Conservation (phyloP, 108 stramenopile genomes). For the Ochromonas danica region DNA sequence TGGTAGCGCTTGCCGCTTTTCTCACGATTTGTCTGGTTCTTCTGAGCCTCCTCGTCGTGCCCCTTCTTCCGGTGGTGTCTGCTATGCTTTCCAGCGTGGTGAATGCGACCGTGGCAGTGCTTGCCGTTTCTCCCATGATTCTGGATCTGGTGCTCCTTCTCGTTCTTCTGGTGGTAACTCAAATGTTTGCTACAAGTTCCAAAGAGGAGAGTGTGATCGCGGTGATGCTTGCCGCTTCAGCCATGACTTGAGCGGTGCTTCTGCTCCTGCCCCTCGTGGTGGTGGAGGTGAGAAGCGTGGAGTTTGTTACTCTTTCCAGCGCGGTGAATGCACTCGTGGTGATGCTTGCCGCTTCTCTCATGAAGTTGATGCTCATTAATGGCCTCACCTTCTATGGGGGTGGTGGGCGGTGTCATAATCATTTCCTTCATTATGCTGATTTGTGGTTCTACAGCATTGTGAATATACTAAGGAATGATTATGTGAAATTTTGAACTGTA, state of each 20-base stretch:
- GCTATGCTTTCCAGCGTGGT: slow-evolving; percentile 28
- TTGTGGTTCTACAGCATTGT: too few species aligned
- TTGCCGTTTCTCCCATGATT: background rate
- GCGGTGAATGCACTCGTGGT: slow-evolving; percentile 24
- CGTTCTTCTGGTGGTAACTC: background rate
- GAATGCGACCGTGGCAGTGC: slow-evolving; percentile 11
- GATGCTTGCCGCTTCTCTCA: slow-evolving; percentile 33
- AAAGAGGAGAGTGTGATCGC: slow-evolving; percentile 23
- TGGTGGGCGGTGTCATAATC: too few species aligned
- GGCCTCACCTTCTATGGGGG: too few species aligned
- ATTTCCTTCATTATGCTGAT: too few species aligned
- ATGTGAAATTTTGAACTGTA: too few species aligned
- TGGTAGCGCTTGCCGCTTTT: background rate
- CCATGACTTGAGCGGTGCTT: background rate
- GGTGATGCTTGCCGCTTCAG: background rate
- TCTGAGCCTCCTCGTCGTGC: background rate
- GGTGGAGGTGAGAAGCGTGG: background rate
- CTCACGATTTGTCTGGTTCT: background rate
- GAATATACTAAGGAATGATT: too few species aligned
- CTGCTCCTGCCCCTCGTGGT: background rate
- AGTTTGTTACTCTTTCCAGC: slow-evolving; percentile 21
- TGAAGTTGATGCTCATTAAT: background rate
- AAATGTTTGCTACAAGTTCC: slow-evolving; percentile 16
- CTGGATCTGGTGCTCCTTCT: background rate
- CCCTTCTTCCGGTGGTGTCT: background rate